These are phyloP conservation scores for Tolypocladium guangdongense DNA, from an alignment of 2,329 filamentous ascomycete genomes.

Conservation along the genomic window DNA sequence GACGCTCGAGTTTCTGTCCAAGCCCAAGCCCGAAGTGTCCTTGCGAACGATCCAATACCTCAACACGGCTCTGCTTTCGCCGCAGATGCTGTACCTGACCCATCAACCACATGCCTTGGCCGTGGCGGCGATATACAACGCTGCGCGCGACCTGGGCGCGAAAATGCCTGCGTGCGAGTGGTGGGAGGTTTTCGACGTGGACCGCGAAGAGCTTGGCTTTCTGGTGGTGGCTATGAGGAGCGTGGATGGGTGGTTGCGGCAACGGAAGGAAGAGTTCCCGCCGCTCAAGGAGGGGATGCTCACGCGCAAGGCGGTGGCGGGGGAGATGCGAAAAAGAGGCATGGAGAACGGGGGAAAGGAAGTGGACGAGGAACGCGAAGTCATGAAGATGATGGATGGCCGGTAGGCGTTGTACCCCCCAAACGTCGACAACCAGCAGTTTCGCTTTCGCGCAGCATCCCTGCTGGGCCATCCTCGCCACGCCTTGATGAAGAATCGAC, in stretches of 20 bases:
- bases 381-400: slow-evolving; percentile 29
- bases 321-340: slow-evolving; percentile 46
- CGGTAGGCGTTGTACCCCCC: slow-evolving; percentile 7
- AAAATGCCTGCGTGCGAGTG: slow-evolving; percentile 77
- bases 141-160: slow-evolving; percentile 62
- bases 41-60: slow-evolving; percentile 62
- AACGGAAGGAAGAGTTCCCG: slow-evolving; percentile 47
- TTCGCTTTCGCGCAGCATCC: no score
- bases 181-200: slow-evolving; percentile 98
- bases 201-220: slow-evolving; percentile 88
- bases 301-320: slow-evolving; percentile 44
- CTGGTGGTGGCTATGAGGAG: slow-evolving; percentile 79
- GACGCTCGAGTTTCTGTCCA: slow-evolving; percentile 59
- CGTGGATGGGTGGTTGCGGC: slow-evolving; percentile 56
- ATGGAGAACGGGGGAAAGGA: slow-evolving; percentile 17
- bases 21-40: slow-evolving; percentile 41
- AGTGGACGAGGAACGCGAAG: slow-evolving; percentile 29
- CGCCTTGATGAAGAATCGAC: background rate
- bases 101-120: slow-evolving; percentile 82
- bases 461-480: no score
- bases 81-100: slow-evolving; percentile 82
- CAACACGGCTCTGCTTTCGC: slow-evolving; percentile 77
- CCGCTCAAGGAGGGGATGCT: slow-evolving; percentile 39
- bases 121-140: slow-evolving; percentile 83
- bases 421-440: background rate